Percentiles rank a stretch among this genome's conserved stretches.
phyloP scores from a whole-genome alignment of 1,284 basidiomycete species.

The Sanguinoderma infundibulare region DNA sequence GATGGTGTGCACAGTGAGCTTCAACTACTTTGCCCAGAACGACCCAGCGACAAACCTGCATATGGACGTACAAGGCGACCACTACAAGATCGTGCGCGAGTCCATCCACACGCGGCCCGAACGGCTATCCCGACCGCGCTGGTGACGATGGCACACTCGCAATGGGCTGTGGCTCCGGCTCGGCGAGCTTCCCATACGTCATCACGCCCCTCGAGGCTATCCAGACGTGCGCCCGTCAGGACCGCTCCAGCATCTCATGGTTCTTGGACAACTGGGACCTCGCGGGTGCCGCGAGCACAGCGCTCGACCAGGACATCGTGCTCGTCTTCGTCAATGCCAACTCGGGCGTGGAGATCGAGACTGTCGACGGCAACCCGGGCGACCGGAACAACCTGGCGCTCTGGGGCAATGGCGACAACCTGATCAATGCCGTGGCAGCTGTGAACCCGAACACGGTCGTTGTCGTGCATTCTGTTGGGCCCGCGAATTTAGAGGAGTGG shows the following conservation, averaged over 20 bases:
- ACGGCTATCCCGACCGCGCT: constrained; percentile 71
- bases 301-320: constrained; percentile 59
- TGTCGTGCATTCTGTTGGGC: no score
- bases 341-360: constrained; percentile 80
- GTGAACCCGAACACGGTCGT: constrained; percentile 79
- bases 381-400: constrained; percentile 84
- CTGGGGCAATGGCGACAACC: no score
- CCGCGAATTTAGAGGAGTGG: constrained; percentile 77
- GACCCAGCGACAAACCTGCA: constrained; percentile 62
- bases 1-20: constrained; percentile 44
- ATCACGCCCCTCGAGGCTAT: constrained; percentile 75
- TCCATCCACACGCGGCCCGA: constrained; percentile 71
- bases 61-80: constrained; percentile 80
- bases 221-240: constrained; percentile 60
- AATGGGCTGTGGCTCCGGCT: constrained; percentile 75
- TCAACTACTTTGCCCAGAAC: constrained; percentile 60
- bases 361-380: constrained; percentile 75
- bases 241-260: constrained; percentile 56
- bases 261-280: constrained; percentile 71
- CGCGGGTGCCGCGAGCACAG: constrained; percentile 51
- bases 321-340: constrained; percentile 77
- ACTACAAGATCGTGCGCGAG: constrained; percentile 72
- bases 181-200: constrained; percentile 64
- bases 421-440: no score
- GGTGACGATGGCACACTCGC: constrained; percentile 73